Evolutionary conservation across 129 eudicot species (phyloP), one percentile per base, ranked within the genome.

Genomic region (Oenanthe sinensis): DNA sequence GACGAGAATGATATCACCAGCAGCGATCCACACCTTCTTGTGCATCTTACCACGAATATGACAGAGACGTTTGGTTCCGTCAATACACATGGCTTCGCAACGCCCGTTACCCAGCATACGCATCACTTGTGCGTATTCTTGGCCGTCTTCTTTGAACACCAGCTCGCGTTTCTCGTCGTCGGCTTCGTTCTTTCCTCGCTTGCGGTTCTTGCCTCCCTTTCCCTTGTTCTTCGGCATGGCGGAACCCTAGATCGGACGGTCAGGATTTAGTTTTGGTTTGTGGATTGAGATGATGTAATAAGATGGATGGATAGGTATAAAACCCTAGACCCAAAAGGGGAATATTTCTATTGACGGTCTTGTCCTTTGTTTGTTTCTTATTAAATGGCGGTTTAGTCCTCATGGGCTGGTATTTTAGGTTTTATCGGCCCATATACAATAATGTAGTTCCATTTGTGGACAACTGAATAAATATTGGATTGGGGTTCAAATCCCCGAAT

Each of bases 31-130:
- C 0, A 93, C 98, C 89, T 93, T 93, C 79, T 93, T 93, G 74
- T 93, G 98, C 98, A 93, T 93, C 93, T 93, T 93, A 26, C 98
- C 98, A 5, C 98, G 91, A 44, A 93, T 93, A 45, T 93, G 98
- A 69, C 98, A 89, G 22, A 93, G 91, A 8, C 97, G 97, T 58
- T 91, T 93, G 8, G 90, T 88, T 36, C 94, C 94, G 82, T 93
- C 98, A 63, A 93, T 93, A 36, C 98, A 93, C 88, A 70, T 89
- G 47, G 96, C 81, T 44, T 93, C 98, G 47, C 98, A 93, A 0
- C 98, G 84, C 37, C 98, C 98, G 78, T 93, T 93, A 0, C 98
- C 98, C 26, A 93, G 93, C 98, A 93, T 93, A 17, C 98, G 90
- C 60, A 91, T 80, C 0, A 93, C 98, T 80, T 93, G 98, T 3